These are phyloP conservation scores for Psidium friedrichsthalianum DNA, from an alignment of 345 rosid species.

Conservation along the genomic window DNA sequence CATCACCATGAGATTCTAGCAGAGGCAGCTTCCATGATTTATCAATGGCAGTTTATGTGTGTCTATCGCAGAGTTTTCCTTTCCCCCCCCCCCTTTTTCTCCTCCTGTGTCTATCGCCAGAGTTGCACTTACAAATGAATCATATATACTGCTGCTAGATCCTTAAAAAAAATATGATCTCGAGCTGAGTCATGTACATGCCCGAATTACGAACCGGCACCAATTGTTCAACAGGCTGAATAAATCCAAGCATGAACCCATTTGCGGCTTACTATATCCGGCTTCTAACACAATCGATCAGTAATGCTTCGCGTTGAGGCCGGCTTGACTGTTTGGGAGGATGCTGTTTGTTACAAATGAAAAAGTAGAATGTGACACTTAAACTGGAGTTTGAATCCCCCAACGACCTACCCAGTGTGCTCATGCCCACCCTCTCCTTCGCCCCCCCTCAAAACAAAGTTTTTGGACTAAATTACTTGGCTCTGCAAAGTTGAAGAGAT, in stretches of 20 bases:
- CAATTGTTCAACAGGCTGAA: background rate
- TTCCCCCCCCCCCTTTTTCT: no score
- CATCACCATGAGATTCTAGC: background rate
- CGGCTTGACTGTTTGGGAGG: background rate
- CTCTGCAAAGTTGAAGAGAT: background rate
- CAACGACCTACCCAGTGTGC: background rate
- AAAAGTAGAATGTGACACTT: background rate
- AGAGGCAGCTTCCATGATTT: background rate
- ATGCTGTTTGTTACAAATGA: background rate
- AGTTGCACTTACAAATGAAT: background rate
- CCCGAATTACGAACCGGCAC: background rate
- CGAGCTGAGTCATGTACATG: background rate
- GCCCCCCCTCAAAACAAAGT: no score
- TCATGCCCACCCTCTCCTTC: no score
- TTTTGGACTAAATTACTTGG: no score
- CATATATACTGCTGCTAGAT: no score
- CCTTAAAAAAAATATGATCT: no score
- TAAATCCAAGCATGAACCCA: background rate
- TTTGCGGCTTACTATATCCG: background rate
- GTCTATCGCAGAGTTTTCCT: background rate
- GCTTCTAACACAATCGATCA: background rate
- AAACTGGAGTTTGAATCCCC: background rate
- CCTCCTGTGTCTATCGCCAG: background rate
- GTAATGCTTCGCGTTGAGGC: background rate
- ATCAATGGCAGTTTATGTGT: background rate